Percentiles rank a stretch among this genome's conserved stretches.
Evolutionary conservation across 495 filamentous ascomycete species (phyloP).

Genomic region (Darksidea phi): DNA sequence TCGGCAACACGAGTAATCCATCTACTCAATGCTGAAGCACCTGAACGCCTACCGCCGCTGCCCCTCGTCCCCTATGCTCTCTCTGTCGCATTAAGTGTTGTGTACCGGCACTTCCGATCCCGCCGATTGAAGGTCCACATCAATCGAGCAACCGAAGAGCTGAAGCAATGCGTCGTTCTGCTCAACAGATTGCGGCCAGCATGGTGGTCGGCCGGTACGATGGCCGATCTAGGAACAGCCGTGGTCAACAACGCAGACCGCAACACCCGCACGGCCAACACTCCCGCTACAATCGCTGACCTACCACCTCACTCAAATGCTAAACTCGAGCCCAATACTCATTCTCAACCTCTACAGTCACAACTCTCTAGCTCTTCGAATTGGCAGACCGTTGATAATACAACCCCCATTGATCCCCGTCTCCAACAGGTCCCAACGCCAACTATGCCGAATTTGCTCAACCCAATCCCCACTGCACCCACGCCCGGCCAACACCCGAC

Average conservation of each 20-base stretch:
- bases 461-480: slow-evolving; percentile 10
- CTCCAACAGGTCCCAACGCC: slow-evolving; percentile 25
- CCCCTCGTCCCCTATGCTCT: slow-evolving; percentile 70
- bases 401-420: slow-evolving; percentile 26
- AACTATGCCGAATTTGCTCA: slow-evolving; percentile 15
- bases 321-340: slow-evolving; percentile 15
- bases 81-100: slow-evolving; percentile 64
- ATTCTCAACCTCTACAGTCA: background rate
- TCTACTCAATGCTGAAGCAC: slow-evolving; percentile 55
- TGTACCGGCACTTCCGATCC: slow-evolving; percentile 69
- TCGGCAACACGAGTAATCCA: slow-evolving; percentile 65
- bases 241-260: slow-evolving; percentile 34
- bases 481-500: slow-evolving; percentile 36
- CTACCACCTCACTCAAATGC: background rate
- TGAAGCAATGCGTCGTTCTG: slow-evolving; percentile 57
- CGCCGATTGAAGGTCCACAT: slow-evolving; percentile 63
- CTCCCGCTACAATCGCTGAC: slow-evolving; percentile 15
- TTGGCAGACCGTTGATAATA: slow-evolving; percentile 1
- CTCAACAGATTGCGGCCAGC: slow-evolving; percentile 56
- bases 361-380: slow-evolving; percentile 6
- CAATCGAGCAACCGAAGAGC: slow-evolving; percentile 58
- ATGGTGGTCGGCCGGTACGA: slow-evolving; percentile 64
- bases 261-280: slow-evolving; percentile 28
- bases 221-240: slow-evolving; percentile 54
- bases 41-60: slow-evolving; percentile 55